Base-by-base conservation (phyloP, 371 early-diverging fungal species). In the Encephalitozoon intestinalis region DNA sequence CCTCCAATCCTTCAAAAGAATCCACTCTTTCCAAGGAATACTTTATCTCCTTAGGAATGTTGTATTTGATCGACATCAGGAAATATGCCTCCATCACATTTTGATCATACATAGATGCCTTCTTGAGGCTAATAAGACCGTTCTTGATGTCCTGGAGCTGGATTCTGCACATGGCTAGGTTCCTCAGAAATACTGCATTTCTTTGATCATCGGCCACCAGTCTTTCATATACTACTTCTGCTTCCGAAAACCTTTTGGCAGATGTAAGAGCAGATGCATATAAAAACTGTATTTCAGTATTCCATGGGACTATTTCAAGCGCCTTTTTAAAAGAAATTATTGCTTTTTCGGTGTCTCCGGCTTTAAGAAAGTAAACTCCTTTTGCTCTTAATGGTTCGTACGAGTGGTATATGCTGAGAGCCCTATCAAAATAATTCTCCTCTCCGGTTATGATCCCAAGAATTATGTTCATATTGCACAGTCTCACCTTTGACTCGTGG, bases 361-460 rank as follows among this genome's bases (percentile, higher is more conserved):
- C 66, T 25, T 71, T 54, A 53, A 67, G 67, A 34, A 41, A 75
- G 44, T 63, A 76, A 4, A 50, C n/a, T 2, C 49, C 75, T 40
- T 79, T 79, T 8, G 49, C 52, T 26, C 67, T 26, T 23, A 70
- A 46, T n/a, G 80, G 80, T 26, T 79, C 69, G 37, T 52, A 66
- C 46, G 52, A 49, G 44, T 18, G n/a, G 40, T 67, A 79, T 0
- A 34, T 15, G 4, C 18, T 9, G 50, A 40, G 39, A 15, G 70
- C 76, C 12, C 23, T 11, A 37, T 79, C 80, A 65, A 64, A 79
- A 49, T 65, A 79, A 7, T 0, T 8, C 9, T 23, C 34, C 34
- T 79, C 28, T 26, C 76, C 51, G 26, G 28, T 51, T 9, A 79
- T n/a, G 12, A 46, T 31, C 18, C 51, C 80, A 18, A 79, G 43